These are phyloP conservation scores for Phalaenopsis equestris DNA, from an alignment of 106 monocot genomes.

Conservation along the genomic window DNA sequence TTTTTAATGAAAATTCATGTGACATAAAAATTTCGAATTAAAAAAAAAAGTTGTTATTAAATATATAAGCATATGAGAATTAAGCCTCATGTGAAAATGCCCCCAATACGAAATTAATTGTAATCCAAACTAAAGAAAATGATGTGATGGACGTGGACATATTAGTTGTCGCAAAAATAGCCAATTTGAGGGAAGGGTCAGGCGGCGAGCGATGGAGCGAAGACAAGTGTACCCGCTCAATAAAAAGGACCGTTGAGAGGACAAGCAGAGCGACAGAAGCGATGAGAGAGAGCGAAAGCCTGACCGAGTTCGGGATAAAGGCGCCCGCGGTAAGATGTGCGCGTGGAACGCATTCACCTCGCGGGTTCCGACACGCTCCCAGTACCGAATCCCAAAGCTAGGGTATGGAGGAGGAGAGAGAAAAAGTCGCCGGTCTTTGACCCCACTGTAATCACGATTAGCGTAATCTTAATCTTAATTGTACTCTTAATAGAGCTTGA, in stretches of 20 bases:
- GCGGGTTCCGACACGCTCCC: not conserved
- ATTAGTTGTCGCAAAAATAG: not conserved
- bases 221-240: not conserved
- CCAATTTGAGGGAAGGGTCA: too few relatives aligned
- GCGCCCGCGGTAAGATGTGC: not conserved
- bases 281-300: not conserved
- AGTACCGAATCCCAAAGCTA: not conserved
- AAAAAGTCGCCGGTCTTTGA: too few relatives aligned
- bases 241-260: not conserved
- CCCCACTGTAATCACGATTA: not conserved
- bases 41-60: too few relatives aligned
- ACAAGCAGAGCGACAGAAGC: not conserved
- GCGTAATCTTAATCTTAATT: too few relatives aligned
- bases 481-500: too few relatives aligned
- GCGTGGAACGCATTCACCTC: not conserved
- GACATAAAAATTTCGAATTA: too few relatives aligned
- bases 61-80: too few relatives aligned
- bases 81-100: too few relatives aligned
- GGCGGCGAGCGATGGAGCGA: not conserved
- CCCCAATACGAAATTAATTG: too few relatives aligned
- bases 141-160: not conserved
- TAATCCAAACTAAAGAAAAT: too few relatives aligned
- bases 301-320: not conserved
- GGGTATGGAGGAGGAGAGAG: not conserved
- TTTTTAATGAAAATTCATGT: too few relatives aligned